Conservation (phyloP, 2,329 filamentous ascomycete species). For the Incumbomyces lentus region DNA sequence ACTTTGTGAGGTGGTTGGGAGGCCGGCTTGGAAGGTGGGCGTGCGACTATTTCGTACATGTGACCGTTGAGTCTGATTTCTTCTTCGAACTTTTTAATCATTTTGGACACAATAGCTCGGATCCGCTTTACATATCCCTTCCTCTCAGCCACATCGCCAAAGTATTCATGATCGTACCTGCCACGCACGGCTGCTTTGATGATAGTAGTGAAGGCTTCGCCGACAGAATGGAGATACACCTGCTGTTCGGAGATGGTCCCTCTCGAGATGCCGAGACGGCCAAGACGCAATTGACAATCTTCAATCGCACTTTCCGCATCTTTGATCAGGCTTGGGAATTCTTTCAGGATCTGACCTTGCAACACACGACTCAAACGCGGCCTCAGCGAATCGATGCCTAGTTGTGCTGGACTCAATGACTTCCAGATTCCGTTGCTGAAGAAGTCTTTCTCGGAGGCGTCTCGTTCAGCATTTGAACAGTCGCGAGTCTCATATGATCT, state of each 20-base stretch:
- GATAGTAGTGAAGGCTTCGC: conserved; percentile 17
- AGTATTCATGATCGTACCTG: conserved; percentile 27
- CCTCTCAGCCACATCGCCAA: conserved; percentile 19
- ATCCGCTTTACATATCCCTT: conserved; percentile 24
- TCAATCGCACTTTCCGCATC: conserved; percentile 27
- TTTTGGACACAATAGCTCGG: conserved; percentile 24
- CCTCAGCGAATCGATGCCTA: conserved; percentile 26
- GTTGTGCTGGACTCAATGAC: conserved; percentile 18
- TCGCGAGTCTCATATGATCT: conserved; percentile 28
- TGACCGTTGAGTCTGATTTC: conserved; percentile 12
- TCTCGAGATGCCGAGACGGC: conserved; percentile 38
- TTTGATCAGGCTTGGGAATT: conserved; percentile 29
- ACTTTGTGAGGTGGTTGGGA: conserved; percentile 6
- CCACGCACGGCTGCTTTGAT: conserved; percentile 24
- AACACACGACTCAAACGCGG: conserved; percentile 27
- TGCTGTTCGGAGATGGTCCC: conserved; percentile 23
- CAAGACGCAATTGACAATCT: conserved; percentile 30
- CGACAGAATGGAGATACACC: conserved; percentile 22
- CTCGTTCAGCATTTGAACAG: conserved; percentile 19
- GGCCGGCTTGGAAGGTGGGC: not conserved
- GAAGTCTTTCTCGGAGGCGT: conserved; percentile 26
- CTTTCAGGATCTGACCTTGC: conserved; percentile 24
- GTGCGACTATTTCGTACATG: conserved; percentile 10
- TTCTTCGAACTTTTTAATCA: conserved; percentile 16
- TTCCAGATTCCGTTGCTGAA: conserved; percentile 25